Conservation (phyloP, 768 basidiomycete genomes). For the Galerina marginata region DNA sequence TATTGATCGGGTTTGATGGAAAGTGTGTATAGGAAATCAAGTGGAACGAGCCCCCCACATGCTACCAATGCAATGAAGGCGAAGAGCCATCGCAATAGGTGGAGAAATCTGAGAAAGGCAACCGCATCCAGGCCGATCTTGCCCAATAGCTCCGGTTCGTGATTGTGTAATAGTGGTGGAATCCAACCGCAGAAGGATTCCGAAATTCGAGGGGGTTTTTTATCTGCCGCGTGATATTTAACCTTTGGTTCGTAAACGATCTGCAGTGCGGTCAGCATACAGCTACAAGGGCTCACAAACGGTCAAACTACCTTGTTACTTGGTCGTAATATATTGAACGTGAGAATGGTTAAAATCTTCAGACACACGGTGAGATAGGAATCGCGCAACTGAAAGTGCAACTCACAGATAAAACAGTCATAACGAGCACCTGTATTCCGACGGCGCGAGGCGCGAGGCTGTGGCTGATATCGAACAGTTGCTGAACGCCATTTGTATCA, state of each 20-base stretch:
- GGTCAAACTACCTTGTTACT: constrained; percentile 60
- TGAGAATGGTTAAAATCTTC: constrained; percentile 58
- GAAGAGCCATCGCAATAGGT: constrained; percentile 72
- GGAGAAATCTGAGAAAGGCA: constrained; percentile 80
- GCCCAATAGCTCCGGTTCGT: constrained; percentile 74
- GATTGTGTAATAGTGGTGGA: constrained; percentile 69
- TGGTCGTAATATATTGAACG: constrained; percentile 79
- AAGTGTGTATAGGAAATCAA: constrained; percentile 73
- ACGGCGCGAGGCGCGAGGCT: constrained; percentile 67
- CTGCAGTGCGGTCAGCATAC: constrained; percentile 34
- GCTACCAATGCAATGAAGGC: constrained; percentile 53
- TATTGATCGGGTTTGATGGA: constrained; percentile 37
- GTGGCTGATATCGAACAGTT: constrained; percentile 36
- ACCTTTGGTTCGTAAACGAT: constrained; percentile 85
- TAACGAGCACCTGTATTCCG: constrained; percentile 60
- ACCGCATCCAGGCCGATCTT: constrained; percentile 85
- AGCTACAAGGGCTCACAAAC: constrained; percentile 45
- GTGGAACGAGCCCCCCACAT: constrained; percentile 72
- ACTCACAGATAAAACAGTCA: constrained; percentile 61
- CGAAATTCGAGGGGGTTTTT: constrained; percentile 72
- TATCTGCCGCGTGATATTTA: constrained; percentile 76
- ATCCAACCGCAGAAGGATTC: constrained; percentile 82
- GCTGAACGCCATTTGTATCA: constrained; percentile 24
- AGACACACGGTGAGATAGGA: constrained; percentile 55
- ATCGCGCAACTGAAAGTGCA: neutral